These are phyloP conservation scores for Pseudomonodictys pantanalensis DNA, from an alignment of 495 filamentous ascomycete genomes.

Conservation along the genomic window DNA sequence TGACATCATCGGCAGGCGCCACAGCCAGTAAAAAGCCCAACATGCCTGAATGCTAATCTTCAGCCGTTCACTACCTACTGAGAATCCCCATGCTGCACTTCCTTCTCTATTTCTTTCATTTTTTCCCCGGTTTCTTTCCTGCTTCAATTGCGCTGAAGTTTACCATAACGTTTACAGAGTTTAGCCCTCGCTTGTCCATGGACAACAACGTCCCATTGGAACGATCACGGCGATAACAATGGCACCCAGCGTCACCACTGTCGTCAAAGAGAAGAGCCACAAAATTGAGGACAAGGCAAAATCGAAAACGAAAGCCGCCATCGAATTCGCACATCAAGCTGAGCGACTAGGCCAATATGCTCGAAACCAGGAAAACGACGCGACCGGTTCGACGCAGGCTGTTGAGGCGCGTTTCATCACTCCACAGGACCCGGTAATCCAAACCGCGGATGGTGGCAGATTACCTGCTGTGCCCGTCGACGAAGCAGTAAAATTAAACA, in stretches of 20 bases:
- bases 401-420: slow-evolving; percentile 67
- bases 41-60: slow-evolving; percentile 4
- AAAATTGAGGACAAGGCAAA: slow-evolving; percentile 19
- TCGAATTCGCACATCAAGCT: slow-evolving; percentile 54
- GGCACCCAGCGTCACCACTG: slow-evolving; percentile 11
- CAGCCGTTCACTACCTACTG: slow-evolving; percentile 6
- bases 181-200: not conserved
- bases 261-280: slow-evolving; percentile 9
- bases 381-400: slow-evolving; percentile 48
- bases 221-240: slow-evolving; percentile 9
- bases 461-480: slow-evolving; percentile 62
- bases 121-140: too few relatives aligned
- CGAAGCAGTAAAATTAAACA: slow-evolving; percentile 67
- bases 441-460: slow-evolving; percentile 61
- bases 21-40: slow-evolving; percentile 10
- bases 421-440: slow-evolving; percentile 65
- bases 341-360: slow-evolving; percentile 50
- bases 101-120: not conserved
- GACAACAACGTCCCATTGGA: slow-evolving; percentile 7
- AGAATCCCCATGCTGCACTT: not conserved
- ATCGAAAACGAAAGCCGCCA: slow-evolving; percentile 36
- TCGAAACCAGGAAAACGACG: slow-evolving; percentile 35
- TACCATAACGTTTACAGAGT: too few relatives aligned
- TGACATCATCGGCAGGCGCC: slow-evolving; percentile 18
- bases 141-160: not conserved